Evolutionary conservation across 257 asterid genomes (phyloP).

Genomic region (Henckelia pumila): DNA sequence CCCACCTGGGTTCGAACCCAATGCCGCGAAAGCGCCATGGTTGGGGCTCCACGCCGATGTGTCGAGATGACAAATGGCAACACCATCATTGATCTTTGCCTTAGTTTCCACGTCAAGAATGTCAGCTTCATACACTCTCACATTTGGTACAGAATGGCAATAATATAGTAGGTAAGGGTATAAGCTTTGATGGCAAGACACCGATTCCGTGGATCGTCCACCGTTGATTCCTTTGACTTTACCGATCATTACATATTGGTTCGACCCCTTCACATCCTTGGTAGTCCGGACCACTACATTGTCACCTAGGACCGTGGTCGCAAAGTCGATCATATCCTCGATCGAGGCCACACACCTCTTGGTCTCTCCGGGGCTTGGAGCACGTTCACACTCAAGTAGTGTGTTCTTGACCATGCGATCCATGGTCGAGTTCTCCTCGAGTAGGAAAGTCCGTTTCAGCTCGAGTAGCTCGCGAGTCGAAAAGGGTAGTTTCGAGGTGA

Average conservation of each 20-base stretch:
- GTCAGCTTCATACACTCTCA: constrained; percentile 68
- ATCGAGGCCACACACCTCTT: constrained; percentile 63
- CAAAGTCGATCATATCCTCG: constrained; percentile 83
- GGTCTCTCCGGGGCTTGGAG: constrained; percentile 62
- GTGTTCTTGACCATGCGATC: constrained; percentile 43
- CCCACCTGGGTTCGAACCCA: constrained; percentile 70
- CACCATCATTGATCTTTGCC: constrained; percentile 63
- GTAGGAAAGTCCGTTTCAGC: constrained; percentile 42
- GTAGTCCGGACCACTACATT: constrained; percentile 58
- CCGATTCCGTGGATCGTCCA: constrained; percentile 63
- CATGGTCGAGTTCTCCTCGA: constrained; percentile 41
- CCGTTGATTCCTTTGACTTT: constrained; percentile 55
- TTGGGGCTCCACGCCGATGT: constrained; percentile 77
- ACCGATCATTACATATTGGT: constrained; percentile 47
- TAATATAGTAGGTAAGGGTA: constrained; percentile 77
- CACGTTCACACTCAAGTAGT: constrained; percentile 62
- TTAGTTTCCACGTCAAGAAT: constrained; percentile 53
- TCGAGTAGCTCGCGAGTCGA: constrained; percentile 31
- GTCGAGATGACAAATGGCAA: constrained; percentile 82
- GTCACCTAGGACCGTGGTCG: constrained; percentile 40
- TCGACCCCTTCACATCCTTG: constrained; percentile 53
- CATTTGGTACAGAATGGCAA: constrained; percentile 85
- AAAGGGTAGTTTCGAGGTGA: constrained; percentile 53
- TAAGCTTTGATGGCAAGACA: constrained; percentile 89
- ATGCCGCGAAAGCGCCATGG: constrained; percentile 75